Evolutionary conservation across 306 rosid species (phyloP).

Genomic region (Vigna trinervia): DNA sequence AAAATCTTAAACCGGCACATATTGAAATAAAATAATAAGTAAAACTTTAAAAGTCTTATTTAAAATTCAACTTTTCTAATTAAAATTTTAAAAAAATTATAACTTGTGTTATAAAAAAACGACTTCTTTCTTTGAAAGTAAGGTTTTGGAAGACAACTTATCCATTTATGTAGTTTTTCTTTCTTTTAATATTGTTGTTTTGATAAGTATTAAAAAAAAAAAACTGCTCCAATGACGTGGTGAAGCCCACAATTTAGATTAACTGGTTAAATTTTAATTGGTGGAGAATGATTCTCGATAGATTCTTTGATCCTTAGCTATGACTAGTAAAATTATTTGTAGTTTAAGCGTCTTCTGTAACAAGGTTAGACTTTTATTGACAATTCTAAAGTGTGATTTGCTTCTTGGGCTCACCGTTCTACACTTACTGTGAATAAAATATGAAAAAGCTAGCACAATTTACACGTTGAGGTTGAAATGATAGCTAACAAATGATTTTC

Average conservation of each 20-base stretch:
- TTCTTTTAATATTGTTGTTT: no score
- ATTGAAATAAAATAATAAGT: no score
- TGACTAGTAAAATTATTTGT: neutral
- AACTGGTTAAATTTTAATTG: neutral
- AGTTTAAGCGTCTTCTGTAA: neutral
- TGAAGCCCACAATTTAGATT: neutral
- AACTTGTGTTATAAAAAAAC: no score
- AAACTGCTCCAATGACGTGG: no score
- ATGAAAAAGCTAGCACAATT: slow-evolving; percentile 21
- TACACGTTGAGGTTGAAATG: slow-evolving; percentile 39
- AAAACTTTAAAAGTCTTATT: no score
- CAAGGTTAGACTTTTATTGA: neutral
- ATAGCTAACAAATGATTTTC: slow-evolving; percentile 38
- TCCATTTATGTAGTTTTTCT: no score
- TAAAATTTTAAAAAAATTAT: no score
- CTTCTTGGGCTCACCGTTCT: neutral
- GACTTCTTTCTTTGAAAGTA: no score
- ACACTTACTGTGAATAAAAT: neutral
- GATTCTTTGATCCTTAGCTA: neutral
- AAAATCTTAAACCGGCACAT: no score
- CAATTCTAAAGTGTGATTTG: neutral
- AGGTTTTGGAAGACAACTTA: no score
- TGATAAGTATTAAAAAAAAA: no score
- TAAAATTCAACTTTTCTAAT: no score
- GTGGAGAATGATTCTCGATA: neutral